Evolutionary conservation across 2,329 filamentous ascomycete genomes (phyloP), one percentile per base, ranked within the genome.

Genomic region (Calonectria pseudoturangicola): DNA sequence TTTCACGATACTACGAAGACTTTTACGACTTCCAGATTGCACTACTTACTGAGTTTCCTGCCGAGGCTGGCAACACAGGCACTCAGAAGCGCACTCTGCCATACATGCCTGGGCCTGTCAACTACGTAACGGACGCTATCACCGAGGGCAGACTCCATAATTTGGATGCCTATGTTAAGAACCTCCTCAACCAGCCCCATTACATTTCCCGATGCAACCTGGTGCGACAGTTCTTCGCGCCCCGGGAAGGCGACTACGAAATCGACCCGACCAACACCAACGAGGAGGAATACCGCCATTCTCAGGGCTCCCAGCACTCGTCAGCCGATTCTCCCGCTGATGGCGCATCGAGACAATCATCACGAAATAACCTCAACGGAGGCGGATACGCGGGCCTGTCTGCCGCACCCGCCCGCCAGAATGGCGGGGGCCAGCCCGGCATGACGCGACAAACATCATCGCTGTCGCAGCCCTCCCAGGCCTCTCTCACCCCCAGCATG

Each of bases 11-110:
- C 81, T 99, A 99, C 81, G 95, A 98, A 83, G 97, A 98, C 86
- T 99, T 99, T 82, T 99, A 98, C 85, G 97, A 98, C 84, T 96
- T 98, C 83, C 97, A 99, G 83, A 98, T 98, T 81, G 95, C 95
- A 39, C 92, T 99, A 10, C 91, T 99, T 62, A 96, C 95, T 54
- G 95, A 93, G 76, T 98, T 98, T 81, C 96, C 97, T 27, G 92
- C 94, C 43, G 97, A 98, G 84, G 96, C 97, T 45, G 97, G 97
- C 67, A 97, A 97, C 81, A 94, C 93, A 21, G 93, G 93, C 54
- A 90, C 89, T 63, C 92, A 95, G 81, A 93, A 93, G 81, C 93
- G 97, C 69, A 95, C 93, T 10, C 86, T 99, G 15, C 97, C 97
- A 2, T 98, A 98, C 83, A 99, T 99, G 97, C 97, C 97, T 12